Evolutionary conservation across 371 early-diverging fungal genomes (phyloP).

Genomic region (Apophysomyces trapeziformis): DNA sequence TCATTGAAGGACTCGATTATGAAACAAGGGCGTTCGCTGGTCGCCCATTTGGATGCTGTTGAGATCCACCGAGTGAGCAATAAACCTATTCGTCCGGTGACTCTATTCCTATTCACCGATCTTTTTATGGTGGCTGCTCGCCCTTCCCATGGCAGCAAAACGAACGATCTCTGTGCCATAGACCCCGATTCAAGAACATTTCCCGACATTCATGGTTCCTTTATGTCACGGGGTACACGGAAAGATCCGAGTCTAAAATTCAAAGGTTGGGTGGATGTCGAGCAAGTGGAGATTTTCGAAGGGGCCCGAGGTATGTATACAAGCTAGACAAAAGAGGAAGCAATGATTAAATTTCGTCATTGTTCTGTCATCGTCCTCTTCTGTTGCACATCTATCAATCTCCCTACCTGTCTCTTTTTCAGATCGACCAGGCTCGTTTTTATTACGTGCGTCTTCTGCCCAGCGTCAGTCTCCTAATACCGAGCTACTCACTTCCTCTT

Average conservation of each 20-base stretch:
- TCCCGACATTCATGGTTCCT: constrained; percentile 7
- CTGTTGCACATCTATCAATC: not conserved
- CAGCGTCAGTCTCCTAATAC: constrained; percentile 16
- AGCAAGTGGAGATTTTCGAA: constrained; percentile 44
- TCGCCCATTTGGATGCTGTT: constrained; percentile 45
- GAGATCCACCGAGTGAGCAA: constrained; percentile 40
- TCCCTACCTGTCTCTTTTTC: constrained; percentile 5
- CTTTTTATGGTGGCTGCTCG: constrained; percentile 49
- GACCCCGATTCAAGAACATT: constrained; percentile 16
- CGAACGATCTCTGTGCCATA: constrained; percentile 31
- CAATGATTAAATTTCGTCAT: not conserved
- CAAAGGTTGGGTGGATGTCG: constrained; percentile 54
- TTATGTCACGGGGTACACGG: constrained; percentile 17
- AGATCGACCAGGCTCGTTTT: constrained; percentile 45
- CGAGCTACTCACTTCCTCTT: constrained; percentile 23
- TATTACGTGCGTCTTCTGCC: constrained; percentile 31
- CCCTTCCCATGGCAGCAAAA: constrained; percentile 31
- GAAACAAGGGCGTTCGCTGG: constrained; percentile 42
- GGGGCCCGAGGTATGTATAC: constrained; percentile 41
- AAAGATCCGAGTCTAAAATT: constrained; percentile 38
- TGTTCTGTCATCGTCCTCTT: constrained; percentile 3
- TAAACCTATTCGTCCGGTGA: constrained; percentile 39
- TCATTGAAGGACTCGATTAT: constrained; percentile 39
- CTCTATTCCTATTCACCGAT: constrained; percentile 47
- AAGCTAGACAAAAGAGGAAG: not conserved